Evolutionary conservation across 176 grass and related monocot species (phyloP), one percentile per base, ranked within the genome.

Genomic region (Carex scoparia): DNA sequence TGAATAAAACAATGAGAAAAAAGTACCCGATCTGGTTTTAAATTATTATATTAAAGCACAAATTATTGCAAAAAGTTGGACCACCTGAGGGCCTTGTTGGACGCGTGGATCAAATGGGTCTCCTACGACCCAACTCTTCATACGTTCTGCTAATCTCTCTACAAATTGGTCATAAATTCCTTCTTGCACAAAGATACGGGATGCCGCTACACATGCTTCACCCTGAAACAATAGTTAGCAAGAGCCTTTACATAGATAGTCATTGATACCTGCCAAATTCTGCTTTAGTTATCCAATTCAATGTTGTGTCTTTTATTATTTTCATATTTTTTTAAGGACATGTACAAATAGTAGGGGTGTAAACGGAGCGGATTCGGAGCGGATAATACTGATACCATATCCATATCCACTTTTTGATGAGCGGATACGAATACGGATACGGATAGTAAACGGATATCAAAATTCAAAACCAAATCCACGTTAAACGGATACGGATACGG

Each of bases 51-150:
- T 66, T 28, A 23, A 73, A 49, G 40, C 9, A 10, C 23, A 11
- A n/a, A 60, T 40, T 37, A 46, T 30, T n/a, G 5, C 19, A 85
- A 76, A 16, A 48, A 3, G 69, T 84, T 70, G 27, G 51, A 48
- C 7, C 10, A 90, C 91, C 88, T 92, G 90, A 58, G 90, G 90
- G 1, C 90, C 90, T 87, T 92, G 90, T 32, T 92, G 78, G 15
- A 85, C 81, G 1, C 51, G 81, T 9, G 87, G 87, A 51, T 92
- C 85, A 48, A 89, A 89, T 18, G 85, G 85, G 77, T 92, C 85
- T 38, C 90, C 90, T 6, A 92, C 81, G 0, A 84, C 81, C 87
- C 90, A 92, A 3, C 2, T 81, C 64, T 84, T 87, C 46, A 84
- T 86, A 5, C 27, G 81, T 11, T 92, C 67, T 7, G 12, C 81